Evolutionary conservation across 208 protist species (phyloP).

Genomic region (Trypanosoma vivax): DNA sequence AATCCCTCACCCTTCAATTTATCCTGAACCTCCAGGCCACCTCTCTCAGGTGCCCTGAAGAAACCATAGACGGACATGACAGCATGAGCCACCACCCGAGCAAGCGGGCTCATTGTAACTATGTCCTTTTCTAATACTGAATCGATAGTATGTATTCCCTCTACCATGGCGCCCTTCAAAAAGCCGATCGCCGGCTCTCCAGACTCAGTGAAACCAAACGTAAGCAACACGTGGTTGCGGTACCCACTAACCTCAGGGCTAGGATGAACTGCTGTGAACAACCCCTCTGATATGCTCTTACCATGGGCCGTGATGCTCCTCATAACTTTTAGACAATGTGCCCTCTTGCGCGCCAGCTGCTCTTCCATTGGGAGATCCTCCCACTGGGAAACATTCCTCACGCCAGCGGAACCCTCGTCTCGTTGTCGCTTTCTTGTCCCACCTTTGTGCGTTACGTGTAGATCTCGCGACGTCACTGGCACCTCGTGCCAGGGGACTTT

Average conservation of each 20-base stretch:
- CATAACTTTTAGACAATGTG: constrained; percentile 66
- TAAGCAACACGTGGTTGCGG: constrained; percentile 90
- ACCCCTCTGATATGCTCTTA: constrained; percentile 27
- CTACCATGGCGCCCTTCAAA: constrained; percentile 64
- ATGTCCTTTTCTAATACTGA: constrained; percentile 44
- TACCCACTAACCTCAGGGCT: constrained; percentile 77
- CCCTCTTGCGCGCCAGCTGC: constrained; percentile 69
- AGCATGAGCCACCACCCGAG: constrained; percentile 38
- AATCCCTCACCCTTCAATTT: constrained; percentile 76
- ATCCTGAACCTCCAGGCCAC: constrained; percentile 58
- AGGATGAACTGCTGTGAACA: constrained; percentile 58
- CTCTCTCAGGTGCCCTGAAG: constrained; percentile 27
- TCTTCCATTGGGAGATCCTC: constrained; percentile 59
- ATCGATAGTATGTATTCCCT: constrained; percentile 56
- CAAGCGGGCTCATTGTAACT: constrained; percentile 61
- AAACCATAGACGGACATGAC: constrained; percentile 38
- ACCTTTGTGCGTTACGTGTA: constrained; percentile 76
- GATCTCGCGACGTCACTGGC: constrained; percentile 44
- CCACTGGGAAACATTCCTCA: constrained; percentile 67
- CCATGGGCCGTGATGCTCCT: constrained; percentile 26
- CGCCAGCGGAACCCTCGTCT: constrained; percentile 18
- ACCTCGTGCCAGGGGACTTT: constrained; percentile 45
- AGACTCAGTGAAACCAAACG: constrained; percentile 60
- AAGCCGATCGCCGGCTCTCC: constrained; percentile 61
- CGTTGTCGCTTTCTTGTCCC: constrained; percentile 37